Evolutionary conservation across 2,329 filamentous ascomycete genomes (phyloP).

Genomic region (Aspergillus sp.): DNA sequence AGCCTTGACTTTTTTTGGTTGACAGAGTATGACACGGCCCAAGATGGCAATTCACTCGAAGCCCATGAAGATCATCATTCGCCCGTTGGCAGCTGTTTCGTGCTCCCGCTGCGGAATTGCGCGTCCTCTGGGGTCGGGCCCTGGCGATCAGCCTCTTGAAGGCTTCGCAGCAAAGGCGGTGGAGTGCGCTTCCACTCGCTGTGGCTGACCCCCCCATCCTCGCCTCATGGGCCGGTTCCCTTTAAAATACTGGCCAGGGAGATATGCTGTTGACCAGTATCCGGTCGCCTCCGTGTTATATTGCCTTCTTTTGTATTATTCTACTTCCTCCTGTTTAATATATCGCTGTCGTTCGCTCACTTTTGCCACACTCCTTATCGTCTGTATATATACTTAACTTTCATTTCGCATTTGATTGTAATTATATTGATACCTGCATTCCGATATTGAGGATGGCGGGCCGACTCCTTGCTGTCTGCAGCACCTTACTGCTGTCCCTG

Average conservation of each 20-base stretch:
- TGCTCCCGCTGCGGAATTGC: neutral
- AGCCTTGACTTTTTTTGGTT: neutral
- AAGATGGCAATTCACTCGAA: neutral
- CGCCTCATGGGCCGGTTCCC: neutral
- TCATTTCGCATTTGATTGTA: neutral
- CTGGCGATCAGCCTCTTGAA: neutral
- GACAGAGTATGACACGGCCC: neutral
- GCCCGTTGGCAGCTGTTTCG: neutral
- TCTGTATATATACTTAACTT: neutral
- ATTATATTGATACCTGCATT: neutral
- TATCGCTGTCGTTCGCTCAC: neutral
- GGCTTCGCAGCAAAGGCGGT: neutral
- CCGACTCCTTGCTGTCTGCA: slow-evolving; percentile 13
- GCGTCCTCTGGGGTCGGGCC: neutral
- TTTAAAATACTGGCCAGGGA: neutral
- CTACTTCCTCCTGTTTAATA: neutral
- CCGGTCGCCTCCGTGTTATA: neutral
- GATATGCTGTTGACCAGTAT: slow-evolving; percentile 4
- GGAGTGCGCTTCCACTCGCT: neutral
- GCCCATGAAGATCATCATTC: neutral
- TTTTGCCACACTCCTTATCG: neutral
- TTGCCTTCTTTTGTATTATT: neutral
- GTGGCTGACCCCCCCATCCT: neutral
- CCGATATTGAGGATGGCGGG: slow-evolving; percentile 8
- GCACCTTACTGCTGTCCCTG: slow-evolving; percentile 18